phyloP scores from a whole-genome alignment of 495 filamentous ascomycete species.

The Margaritispora aquatica region DNA sequence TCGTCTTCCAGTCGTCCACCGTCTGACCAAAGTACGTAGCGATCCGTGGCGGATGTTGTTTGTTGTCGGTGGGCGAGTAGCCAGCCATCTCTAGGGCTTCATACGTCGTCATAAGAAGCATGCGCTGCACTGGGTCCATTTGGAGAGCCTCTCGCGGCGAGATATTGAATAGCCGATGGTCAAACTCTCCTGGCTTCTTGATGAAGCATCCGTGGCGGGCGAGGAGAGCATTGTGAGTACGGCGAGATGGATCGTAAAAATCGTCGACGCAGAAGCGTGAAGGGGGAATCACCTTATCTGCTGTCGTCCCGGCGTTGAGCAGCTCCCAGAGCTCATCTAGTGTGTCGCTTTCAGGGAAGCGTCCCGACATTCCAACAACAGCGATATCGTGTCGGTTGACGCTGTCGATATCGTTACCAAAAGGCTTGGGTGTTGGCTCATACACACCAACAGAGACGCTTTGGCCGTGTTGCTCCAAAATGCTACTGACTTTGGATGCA shows the following conservation, averaged over 20 bases:
- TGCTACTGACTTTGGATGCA: too few species aligned
- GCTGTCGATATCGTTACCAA: too few species aligned
- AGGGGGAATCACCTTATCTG: constrained; percentile 55
- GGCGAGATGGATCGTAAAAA: constrained; percentile 70
- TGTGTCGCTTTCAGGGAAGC: constrained; percentile 61
- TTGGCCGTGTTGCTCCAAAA: too few species aligned
- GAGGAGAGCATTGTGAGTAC: constrained; percentile 72
- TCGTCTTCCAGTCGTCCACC: constrained; percentile 85
- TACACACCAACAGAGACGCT: too few species aligned
- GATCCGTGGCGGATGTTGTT: constrained; percentile 74
- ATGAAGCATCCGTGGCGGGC: constrained; percentile 89
- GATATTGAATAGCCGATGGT: constrained; percentile 92
- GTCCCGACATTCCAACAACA: constrained; percentile 71
- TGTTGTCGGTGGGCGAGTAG: constrained; percentile 68
- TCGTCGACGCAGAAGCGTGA: constrained; percentile 77
- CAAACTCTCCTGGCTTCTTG: constrained; percentile 40
- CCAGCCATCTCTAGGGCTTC: constrained; percentile 90
- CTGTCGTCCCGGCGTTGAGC: constrained; percentile 57
- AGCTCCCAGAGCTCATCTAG: constrained; percentile 68
- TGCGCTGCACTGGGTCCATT: constrained; percentile 83
- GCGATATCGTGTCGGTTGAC: too few species aligned
- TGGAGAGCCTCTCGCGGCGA: constrained; percentile 86
- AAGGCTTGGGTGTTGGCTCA: too few species aligned
- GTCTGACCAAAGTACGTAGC: constrained; percentile 91
- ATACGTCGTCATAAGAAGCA: constrained; percentile 78